Evolutionary conservation across 129 eudicot species (phyloP).

Genomic region (Flaveria bidentis): DNA sequence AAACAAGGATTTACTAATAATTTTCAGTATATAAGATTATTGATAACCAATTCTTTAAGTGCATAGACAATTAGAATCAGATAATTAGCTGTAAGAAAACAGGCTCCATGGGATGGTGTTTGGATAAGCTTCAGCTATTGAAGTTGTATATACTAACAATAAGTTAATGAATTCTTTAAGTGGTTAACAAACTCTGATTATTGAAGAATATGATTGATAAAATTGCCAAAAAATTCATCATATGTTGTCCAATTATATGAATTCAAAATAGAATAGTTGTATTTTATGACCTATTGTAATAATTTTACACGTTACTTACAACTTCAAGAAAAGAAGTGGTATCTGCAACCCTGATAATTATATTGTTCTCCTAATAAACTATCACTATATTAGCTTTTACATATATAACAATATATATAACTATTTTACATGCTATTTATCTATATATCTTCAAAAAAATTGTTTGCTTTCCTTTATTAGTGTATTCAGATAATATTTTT

Average conservation of each 20-base stretch:
- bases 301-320: neutral
- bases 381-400: neutral
- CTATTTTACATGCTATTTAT: conserved; percentile 1
- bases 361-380: neutral
- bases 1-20: conserved; percentile 6
- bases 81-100: conserved; percentile 5
- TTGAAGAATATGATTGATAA: neutral
- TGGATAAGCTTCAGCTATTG: neutral
- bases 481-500: conserved; percentile 9
- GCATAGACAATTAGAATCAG: neutral
- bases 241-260: neutral
- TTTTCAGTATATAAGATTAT: conserved; percentile 1
- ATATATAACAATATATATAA: neutral
- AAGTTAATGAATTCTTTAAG: neutral
- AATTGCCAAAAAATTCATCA: neutral
- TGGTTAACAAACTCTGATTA: neutral
- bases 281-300: neutral
- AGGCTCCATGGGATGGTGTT: neutral
- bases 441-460: neutral
- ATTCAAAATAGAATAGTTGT: neutral
- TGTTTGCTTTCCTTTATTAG: neutral
- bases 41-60: neutral
- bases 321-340: neutral
- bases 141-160: neutral
- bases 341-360: neutral